Conservation (phyloP, 257 asterid species). For the Buddleja alternifolia region DNA sequence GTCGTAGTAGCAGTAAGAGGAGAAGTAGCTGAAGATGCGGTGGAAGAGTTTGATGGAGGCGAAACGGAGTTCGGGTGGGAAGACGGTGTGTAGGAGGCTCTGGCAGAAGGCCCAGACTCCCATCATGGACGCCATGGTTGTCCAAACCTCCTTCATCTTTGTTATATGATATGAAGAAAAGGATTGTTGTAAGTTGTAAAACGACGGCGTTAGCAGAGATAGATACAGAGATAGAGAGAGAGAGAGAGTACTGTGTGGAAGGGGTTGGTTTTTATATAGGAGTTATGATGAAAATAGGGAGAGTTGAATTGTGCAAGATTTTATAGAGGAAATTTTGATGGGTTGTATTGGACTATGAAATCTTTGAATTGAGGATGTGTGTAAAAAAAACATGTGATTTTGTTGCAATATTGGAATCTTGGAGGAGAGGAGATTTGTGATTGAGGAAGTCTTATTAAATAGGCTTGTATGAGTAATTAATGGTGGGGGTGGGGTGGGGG, state of each 20-base stretch:
- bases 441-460: neutral
- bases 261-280: neutral
- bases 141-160: constrained; percentile 63
- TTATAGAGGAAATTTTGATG: constrained; percentile 23
- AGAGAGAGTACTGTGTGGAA: too few species aligned
- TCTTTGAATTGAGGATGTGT: neutral
- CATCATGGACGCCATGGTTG: constrained; percentile 71
- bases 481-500: neutral
- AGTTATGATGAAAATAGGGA: neutral
- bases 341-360: neutral
- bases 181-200: neutral
- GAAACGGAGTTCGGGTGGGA: constrained; percentile 69
- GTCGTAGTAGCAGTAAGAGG: constrained; percentile 69
- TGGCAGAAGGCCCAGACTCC: constrained; percentile 75
- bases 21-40: constrained; percentile 55
- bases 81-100: constrained; percentile 56
- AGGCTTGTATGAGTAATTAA: neutral
- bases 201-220: neutral
- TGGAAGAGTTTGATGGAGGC: constrained; percentile 53
- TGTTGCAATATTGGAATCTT: constrained; percentile 10
- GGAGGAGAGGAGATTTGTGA: constrained; percentile 2
- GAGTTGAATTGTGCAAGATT: constrained; percentile 12
- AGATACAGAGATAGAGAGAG: neutral
- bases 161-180: too few species aligned
- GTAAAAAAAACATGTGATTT: constrained; percentile 17